Evolutionary conservation across 371 early-diverging fungal species (phyloP).

Genomic region (Mortierella sp.): DNA sequence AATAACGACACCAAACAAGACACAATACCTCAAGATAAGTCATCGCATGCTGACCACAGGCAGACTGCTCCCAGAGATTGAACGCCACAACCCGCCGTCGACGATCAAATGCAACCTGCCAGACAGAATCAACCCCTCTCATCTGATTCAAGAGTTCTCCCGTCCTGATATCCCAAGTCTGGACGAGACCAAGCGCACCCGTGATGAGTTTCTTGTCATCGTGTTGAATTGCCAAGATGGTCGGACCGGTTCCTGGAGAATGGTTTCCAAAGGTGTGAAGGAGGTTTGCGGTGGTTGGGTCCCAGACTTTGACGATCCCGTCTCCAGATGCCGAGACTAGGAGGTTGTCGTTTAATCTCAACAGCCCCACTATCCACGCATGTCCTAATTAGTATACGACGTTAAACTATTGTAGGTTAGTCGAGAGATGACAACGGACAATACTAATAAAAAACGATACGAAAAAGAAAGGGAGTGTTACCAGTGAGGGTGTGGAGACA

Average conservation of each 20-base stretch:
- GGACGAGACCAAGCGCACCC: constrained; percentile 89
- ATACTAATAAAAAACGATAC: constrained; percentile 3
- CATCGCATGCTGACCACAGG: neutral
- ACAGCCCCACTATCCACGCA: constrained; percentile 89
- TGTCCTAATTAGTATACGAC: constrained; percentile 74
- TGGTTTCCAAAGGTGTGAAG: constrained; percentile 72
- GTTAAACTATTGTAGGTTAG: too few species aligned
- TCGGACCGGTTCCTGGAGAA: constrained; percentile 54
- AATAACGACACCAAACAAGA: neutral
- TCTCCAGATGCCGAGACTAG: constrained; percentile 95
- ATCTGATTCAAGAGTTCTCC: constrained; percentile 75
- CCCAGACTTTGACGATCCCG: constrained; percentile 91
- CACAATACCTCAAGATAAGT: neutral
- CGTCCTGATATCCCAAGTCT: constrained; percentile 89
- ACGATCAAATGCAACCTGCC: constrained; percentile 90
- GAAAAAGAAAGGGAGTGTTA: constrained; percentile 16
- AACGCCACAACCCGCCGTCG: constrained; percentile 86
- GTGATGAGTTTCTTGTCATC: constrained; percentile 87
- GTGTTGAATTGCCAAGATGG: constrained; percentile 93
- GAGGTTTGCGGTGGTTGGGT: constrained; percentile 73
- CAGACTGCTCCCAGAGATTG: neutral
- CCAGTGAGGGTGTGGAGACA: constrained; percentile 78
- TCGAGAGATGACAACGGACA: too few species aligned
- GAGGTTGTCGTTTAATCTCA: constrained; percentile 80
- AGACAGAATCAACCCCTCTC: constrained; percentile 78